Conservation (phyloP, 768 basidiomycete species). For the Lentinula sp. region DNA sequence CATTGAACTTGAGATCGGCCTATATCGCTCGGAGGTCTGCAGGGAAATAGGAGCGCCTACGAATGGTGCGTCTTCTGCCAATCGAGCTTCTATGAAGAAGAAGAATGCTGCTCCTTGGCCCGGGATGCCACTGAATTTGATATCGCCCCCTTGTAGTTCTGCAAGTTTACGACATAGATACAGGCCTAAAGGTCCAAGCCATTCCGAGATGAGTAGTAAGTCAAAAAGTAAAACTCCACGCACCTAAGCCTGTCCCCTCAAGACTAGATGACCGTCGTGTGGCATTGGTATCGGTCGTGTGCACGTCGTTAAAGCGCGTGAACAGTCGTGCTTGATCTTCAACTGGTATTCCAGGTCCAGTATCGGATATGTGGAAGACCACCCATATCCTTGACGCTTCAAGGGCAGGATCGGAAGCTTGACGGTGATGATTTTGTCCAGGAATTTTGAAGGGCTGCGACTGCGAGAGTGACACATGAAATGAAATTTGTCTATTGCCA, state of each 20-base stretch:
- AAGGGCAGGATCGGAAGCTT: neutral
- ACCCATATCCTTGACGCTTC: conserved; percentile 2
- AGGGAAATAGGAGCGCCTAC: neutral
- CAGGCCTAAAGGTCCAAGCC: neutral
- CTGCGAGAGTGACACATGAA: neutral
- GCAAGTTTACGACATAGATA: conserved; percentile 5
- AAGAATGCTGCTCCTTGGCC: conserved; percentile 1
- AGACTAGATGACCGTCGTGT: neutral
- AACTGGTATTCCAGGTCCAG: conserved; percentile 1
- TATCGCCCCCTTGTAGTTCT: neutral
- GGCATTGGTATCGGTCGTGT: neutral
- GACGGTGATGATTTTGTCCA: neutral
- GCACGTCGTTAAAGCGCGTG: conserved; percentile 2
- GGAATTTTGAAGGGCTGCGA: neutral
- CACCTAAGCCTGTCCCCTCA: conserved; percentile 2
- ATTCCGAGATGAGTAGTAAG: neutral
- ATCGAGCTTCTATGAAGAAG: neutral
- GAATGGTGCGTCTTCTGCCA: neutral
- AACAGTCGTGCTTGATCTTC: conserved; percentile 4
- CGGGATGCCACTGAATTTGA: neutral
- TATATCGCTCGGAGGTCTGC: neutral
- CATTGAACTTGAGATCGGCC: neutral
- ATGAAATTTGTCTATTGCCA: neutral
- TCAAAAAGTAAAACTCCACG: neutral
- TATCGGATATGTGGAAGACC: neutral